Evolutionary conservation across 2,329 filamentous ascomycete genomes (phyloP).

Genomic region (Penicillium brevicompactum): DNA sequence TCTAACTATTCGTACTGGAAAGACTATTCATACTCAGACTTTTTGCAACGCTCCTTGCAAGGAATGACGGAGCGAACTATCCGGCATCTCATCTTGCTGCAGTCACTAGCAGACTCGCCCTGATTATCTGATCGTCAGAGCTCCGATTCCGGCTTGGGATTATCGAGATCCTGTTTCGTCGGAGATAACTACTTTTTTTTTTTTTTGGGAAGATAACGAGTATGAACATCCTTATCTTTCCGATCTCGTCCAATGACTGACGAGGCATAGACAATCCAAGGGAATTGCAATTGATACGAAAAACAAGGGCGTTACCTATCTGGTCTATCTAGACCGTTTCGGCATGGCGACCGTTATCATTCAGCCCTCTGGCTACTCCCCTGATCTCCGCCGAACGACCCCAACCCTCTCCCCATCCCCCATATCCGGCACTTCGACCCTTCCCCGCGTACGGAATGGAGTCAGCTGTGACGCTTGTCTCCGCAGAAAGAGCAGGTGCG

Average conservation of each 20-base stretch:
- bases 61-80: slow-evolving; percentile 36
- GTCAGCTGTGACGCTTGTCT: slow-evolving; percentile 47
- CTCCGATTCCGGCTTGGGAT: slow-evolving; percentile 5
- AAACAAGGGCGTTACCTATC: not conserved
- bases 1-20: not conserved
- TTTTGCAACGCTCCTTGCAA: not conserved
- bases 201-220: slow-evolving; percentile 2
- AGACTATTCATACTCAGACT: not conserved
- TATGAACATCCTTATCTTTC: slow-evolving; percentile 21
- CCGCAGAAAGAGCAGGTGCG: slow-evolving; percentile 45
- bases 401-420: slow-evolving; percentile 28
- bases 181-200: slow-evolving; percentile 15
- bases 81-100: slow-evolving; percentile 31
- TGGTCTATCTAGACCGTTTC: not conserved
- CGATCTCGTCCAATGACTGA: slow-evolving; percentile 16
- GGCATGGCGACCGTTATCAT: slow-evolving; percentile 45
- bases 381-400: slow-evolving; percentile 29
- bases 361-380: slow-evolving; percentile 36
- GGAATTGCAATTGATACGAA: not conserved
- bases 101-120: slow-evolving; percentile 28
- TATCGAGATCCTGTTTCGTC: slow-evolving; percentile 1
- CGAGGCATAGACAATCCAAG: not conserved
- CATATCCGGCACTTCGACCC: slow-evolving; percentile 22
- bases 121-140: slow-evolving; percentile 9
- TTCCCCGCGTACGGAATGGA: slow-evolving; percentile 40